Percentiles rank a stretch among this genome's conserved stretches.
Conservation (phyloP, 257 asterid genomes). For the Penstemon eatonii region DNA sequence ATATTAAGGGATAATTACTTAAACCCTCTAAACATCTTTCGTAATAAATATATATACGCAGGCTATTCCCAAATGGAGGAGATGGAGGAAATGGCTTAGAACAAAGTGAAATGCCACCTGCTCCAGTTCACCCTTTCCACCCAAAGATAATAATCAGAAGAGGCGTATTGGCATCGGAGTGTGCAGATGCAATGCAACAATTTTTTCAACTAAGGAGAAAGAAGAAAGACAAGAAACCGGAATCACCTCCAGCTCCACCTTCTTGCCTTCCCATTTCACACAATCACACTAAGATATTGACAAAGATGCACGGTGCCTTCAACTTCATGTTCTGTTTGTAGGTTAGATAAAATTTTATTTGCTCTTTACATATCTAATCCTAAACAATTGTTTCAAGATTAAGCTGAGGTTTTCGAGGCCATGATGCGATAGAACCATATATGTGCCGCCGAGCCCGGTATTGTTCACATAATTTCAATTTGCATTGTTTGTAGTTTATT, state of each 20-base stretch:
- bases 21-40: neutral
- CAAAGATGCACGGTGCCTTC: slow-evolving; percentile 70
- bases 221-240: slow-evolving; percentile 55
- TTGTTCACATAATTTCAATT: too few relatives aligned
- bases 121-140: slow-evolving; percentile 96
- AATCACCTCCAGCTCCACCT: slow-evolving; percentile 46
- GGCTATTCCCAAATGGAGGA: slow-evolving; percentile 86
- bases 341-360: neutral
- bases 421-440: neutral
- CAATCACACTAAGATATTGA: slow-evolving; percentile 59
- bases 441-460: too few relatives aligned
- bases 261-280: slow-evolving; percentile 60
- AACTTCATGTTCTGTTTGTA: slow-evolving; percentile 65
- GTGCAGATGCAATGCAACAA: slow-evolving; percentile 89
- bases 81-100: slow-evolving; percentile 53
- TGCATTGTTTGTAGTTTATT: too few relatives aligned
- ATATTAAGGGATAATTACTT: neutral
- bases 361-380: neutral
- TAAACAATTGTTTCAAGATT: neutral
- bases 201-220: slow-evolving; percentile 81
- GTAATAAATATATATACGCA: slow-evolving; percentile 30
- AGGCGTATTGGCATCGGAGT: slow-evolving; percentile 72
- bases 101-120: slow-evolving; percentile 60
- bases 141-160: slow-evolving; percentile 74
- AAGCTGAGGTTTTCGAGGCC: neutral